These are phyloP conservation scores for Amanita rimosa DNA, from an alignment of 768 basidiomycete genomes.

Conservation along the genomic window DNA sequence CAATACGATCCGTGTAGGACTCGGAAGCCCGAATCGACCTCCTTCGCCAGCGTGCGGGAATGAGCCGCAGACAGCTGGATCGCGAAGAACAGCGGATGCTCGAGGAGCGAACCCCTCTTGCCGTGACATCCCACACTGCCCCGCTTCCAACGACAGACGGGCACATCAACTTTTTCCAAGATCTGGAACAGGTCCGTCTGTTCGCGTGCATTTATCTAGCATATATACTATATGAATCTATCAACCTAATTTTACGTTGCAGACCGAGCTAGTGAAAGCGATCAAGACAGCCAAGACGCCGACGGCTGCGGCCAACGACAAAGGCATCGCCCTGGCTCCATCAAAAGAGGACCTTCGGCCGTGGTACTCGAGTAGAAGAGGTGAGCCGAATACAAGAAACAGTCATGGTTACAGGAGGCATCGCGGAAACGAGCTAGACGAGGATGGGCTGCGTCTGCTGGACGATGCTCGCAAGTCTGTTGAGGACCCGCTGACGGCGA, in stretches of 20 bases:
- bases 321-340: constrained; percentile 65
- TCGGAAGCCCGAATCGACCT: constrained; percentile 67
- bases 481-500: constrained; percentile 66
- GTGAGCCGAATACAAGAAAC: constrained; percentile 8
- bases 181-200: constrained; percentile 51
- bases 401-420: neutral
- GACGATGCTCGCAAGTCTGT: constrained; percentile 52
- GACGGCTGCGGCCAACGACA: constrained; percentile 43
- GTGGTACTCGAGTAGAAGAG: constrained; percentile 49
- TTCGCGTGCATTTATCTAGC: neutral
- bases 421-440: constrained; percentile 20
- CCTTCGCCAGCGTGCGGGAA: constrained; percentile 51
- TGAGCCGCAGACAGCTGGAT: constrained; percentile 19
- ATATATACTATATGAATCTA: neutral
- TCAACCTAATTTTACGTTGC: neutral
- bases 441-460: constrained; percentile 40
- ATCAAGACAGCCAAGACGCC: constrained; percentile 39
- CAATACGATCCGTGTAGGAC: constrained; percentile 37
- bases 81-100: constrained; percentile 24
- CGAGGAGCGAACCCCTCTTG: constrained; percentile 13
- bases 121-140: neutral
- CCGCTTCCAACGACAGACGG: constrained; percentile 37
- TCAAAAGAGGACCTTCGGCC: constrained; percentile 68
- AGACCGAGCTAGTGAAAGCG: constrained; percentile 36
- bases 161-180: constrained; percentile 80